Evolutionary conservation across 441 rosid species (phyloP), one percentile per base, ranked within the genome.

Genomic region (Croton laevigatus): DNA sequence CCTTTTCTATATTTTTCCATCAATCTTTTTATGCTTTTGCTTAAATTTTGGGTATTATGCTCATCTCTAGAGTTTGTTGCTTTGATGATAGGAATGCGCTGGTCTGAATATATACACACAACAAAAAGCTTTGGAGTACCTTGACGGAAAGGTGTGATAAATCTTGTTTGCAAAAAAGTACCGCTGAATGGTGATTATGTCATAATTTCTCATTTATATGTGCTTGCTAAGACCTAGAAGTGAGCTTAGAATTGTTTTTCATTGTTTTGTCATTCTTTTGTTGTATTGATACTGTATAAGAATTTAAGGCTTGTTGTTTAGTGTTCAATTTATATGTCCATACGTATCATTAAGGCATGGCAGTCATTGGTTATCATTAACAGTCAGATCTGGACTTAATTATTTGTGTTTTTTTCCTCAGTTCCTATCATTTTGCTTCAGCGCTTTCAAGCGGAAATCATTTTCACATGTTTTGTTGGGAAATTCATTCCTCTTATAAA

Each of bases 31-130:
- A 27, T 17, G 0, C 7, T 19, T 7, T 72, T 53, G 52, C 59
- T 54, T 62, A 59, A 17, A 32, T 66, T 38, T 16, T 14, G 7
- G 37, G 61, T 64, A 48, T 69, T 55, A 34, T 70, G 57, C 74
- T 77, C 60, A 75, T 62, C 69, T 71, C 42, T 69, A 67, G 59
- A 36, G 22, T 63, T 64, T 53, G 32, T 71, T 71, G 65, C 68
- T 68, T 23, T 73, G 16, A 72, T 81, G 80, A 76, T 87, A 94
- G 98, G 98, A 94, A 81, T 94, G 97, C 78, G 85, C 87, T 34
- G 78, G 79, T 70, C 75, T 75, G 46, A 83, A 80, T 55, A 81
- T 94, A 65, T 79, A 77, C 78, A 88, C 97, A 22, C 87, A 71
- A 64, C 78, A 78, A 71, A 83, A 89, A 80, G 99, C 99, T 52